Base-by-base conservation (phyloP, 139 green algal species). In the Chlamydomonas applanata region DNA sequence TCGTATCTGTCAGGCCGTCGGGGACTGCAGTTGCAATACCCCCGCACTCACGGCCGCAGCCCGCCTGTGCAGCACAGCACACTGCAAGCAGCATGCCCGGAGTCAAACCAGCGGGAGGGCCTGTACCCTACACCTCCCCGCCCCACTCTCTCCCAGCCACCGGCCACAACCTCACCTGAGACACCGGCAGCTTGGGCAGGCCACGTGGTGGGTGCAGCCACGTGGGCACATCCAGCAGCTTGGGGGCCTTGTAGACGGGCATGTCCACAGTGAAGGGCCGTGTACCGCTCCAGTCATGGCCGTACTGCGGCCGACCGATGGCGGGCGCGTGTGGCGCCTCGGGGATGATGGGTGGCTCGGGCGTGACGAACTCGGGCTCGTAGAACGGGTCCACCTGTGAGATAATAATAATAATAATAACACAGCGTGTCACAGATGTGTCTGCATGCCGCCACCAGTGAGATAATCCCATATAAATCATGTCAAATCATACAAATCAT, bases 271-370 rank as follows among this genome's bases (percentile, higher is more conserved):
- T 81, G 53, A 85, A 87, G 0, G 87, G 85, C 14, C 76, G 75
- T 32, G 66, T 27, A 2, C 88, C 83, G 5, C 53, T 86, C 88
- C 88, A 92, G 65, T 92, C 88, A 44, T 81, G 62, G 14, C 88
- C 88, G 66, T 85, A 74, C 77, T 73, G 67, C 1, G 88, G 79
- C 49, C 72, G 61, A 0, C 75, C 77, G 66, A 79, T 76, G 0
- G 2, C 27, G 1, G 78, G 78, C 2, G 75, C 35, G 16, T 29
- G 57, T 24, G 81, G 83, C 61, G 75, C 54, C 17, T 79, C 69
- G 2, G 79, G 61, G 27, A 80, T 61, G 3, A 75, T 35, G 3
- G 87, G 87, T 32, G 76, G 65, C 49, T 73, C 36, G 1, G 77
- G 80, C 17, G 74, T 56, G 32, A 85, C 44, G 25, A 89, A 86